Base-by-base conservation (phyloP, 2,329 filamentous ascomycete species). In the Claviceps sp. region DNA sequence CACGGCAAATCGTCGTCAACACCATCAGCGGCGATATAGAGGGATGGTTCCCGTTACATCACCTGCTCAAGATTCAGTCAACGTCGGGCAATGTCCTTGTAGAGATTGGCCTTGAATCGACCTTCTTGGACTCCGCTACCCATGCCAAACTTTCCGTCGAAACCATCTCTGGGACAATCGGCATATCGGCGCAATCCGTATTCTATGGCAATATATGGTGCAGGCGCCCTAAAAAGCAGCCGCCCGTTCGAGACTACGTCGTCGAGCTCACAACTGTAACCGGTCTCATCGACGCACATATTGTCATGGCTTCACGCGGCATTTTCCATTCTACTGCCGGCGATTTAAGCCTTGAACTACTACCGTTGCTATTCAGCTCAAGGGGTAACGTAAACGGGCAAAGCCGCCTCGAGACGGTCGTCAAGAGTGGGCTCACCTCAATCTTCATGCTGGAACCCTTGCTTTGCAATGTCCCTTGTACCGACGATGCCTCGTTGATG, bases 1-100 rank as follows among this genome's bases (percentile, higher is more conserved):
- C 71, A 0, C 68, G 72, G 36, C 58, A 66, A 48, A 69, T 75
- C 51, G 59, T 65, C 34, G 65, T 74, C 14, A 56, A 60, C 29
- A 34, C 29, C 9, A 34, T 9, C 29, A 34, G 29, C 29, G 29
- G 29, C 29, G 4, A 34, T 4, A 34, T 34, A 11, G 29, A 34
- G 29, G 29, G 29, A 34, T 69, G 67, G 60, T 79, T 73, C 65
- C 73, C 76, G 0, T 64, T 79, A 1, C 74, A 71, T 59, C 73
- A 78, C 57, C 61, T 68, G 29, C 67, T 80, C 13, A 62, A 65
- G 36, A 54, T 77, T 9, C 57, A 63, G n/a, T 71, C 72, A 2
- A 66, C 63, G 0, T 75, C 74, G 0, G 76, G 76, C 8, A 54
- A 58, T 3, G 63, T 79, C 20, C 55, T 11, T 14, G 8, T 22